phyloP scores from a whole-genome alignment of 1,284 basidiomycete genomes.

The Austroboletus niveus region DNA sequence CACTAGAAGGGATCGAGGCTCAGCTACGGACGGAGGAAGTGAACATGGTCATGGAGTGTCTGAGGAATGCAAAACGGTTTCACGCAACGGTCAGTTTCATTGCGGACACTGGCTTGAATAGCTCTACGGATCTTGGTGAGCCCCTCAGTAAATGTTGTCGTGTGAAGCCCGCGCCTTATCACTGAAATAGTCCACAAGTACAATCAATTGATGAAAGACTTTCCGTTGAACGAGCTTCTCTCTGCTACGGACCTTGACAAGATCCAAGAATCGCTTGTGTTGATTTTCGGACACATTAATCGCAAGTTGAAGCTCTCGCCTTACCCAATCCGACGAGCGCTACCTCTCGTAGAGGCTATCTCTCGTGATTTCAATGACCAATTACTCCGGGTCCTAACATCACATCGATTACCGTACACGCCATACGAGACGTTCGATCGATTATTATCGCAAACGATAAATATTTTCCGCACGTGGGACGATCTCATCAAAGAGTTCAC shows the following conservation, averaged over 20 bases:
- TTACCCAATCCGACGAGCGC: constrained; percentile 92
- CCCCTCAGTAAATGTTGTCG: constrained; percentile 3
- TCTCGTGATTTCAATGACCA: constrained; percentile 97
- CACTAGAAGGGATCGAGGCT: constrained; percentile 89
- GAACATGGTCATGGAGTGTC: constrained; percentile 91
- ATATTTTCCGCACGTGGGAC: constrained; percentile 94
- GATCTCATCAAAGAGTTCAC: constrained; percentile 98
- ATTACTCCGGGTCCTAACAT: constrained; percentile 86
- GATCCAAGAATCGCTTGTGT: constrained; percentile 82
- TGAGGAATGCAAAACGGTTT: constrained; percentile 96
- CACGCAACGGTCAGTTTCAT: constrained; percentile 98
- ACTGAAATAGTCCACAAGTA: constrained; percentile 88
- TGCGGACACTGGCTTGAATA: constrained; percentile 95
- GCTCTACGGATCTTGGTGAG: constrained; percentile 83
- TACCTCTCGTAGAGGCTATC: constrained; percentile 97
- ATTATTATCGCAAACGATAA: constrained; percentile 71
- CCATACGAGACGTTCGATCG: constrained; percentile 94
- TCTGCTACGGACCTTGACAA: constrained; percentile 96
- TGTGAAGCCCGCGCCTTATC: constrained; percentile 7
- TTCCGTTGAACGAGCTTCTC: constrained; percentile 94
- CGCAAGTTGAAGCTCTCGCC: constrained; percentile 95
- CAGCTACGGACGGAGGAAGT: constrained; percentile 93
- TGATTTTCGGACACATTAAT: constrained; percentile 94
- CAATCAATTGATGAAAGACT: constrained; percentile 98
- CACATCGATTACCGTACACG: constrained; percentile 88